Percentiles rank a stretch among this genome's conserved stretches.
Evolutionary conservation across 139 green algal genomes (phyloP).

Genomic region (Tetradesmus obliquus): DNA sequence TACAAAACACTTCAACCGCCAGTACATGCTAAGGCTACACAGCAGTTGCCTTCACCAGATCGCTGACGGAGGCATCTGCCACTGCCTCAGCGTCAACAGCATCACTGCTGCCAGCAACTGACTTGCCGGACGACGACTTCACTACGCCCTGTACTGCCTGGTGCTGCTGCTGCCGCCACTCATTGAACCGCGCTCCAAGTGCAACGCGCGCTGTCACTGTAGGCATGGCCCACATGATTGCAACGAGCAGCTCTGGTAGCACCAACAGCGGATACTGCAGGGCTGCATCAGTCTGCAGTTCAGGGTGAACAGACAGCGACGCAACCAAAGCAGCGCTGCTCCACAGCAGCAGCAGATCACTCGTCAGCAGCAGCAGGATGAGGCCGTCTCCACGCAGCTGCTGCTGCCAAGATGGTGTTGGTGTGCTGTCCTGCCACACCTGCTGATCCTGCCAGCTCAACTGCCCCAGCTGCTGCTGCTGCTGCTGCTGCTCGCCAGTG

Average conservation of each 20-base stretch:
- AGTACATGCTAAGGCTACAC: not conserved
- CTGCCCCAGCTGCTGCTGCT: not conserved
- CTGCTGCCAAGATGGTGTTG: not conserved
- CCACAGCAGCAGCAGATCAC: not conserved
- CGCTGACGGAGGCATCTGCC: not conserved
- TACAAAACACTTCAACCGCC: too few species aligned
- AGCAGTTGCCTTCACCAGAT: not conserved
- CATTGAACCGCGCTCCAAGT: not conserved
- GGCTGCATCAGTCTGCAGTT: not conserved
- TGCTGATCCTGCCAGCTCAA: not conserved
- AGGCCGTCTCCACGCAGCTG: constrained; percentile 14
- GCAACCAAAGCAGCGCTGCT: not conserved
- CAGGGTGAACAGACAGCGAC: not conserved
- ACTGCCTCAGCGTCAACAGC: not conserved
- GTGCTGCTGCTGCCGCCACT: constrained; percentile 12
- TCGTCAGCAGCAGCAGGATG: constrained; percentile 11
- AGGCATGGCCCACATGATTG: not conserved
- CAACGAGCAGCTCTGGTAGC: not conserved
- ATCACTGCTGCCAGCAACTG: not conserved
- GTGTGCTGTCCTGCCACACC: not conserved
- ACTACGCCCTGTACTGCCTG: not conserved
- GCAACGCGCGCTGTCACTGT: not conserved
- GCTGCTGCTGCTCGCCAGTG: not conserved
- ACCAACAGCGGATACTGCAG: not conserved
- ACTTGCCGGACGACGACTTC: not conserved